Conservation (phyloP, 257 asterid species). For the Linderniella brevidens region DNA sequence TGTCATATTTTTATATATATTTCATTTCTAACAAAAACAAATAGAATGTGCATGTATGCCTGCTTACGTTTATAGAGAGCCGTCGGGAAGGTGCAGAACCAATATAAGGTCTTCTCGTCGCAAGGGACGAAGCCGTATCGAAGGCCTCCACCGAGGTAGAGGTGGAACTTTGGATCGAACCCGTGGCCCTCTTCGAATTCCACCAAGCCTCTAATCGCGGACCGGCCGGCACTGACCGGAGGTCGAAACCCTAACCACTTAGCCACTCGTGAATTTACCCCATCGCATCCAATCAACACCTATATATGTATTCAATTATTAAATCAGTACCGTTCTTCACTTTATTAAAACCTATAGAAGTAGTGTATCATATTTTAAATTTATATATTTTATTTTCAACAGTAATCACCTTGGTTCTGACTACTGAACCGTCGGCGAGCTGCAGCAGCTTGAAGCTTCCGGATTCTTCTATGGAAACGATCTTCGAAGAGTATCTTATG, state of each 20-base stretch:
- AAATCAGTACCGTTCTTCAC: no score
- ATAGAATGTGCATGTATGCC: no score
- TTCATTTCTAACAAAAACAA: no score
- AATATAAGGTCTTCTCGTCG: conserved; percentile 18
- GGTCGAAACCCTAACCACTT: conserved; percentile 29
- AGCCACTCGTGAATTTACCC: conserved; percentile 62
- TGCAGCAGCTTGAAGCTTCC: conserved; percentile 47
- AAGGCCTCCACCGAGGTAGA: conserved; percentile 22
- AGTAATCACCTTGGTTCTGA: conserved; percentile 47
- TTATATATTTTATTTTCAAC: no score
- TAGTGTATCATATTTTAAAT: no score
- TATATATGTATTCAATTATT: background rate
- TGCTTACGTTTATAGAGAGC: conserved; percentile 39
- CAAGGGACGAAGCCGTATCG: conserved; percentile 29
- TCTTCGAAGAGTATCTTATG: conserved; percentile 52
- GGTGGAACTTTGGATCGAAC: conserved; percentile 21
- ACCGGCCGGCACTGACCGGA: conserved; percentile 20
- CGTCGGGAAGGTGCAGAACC: conserved; percentile 22
- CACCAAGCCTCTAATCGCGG: conserved; percentile 19
- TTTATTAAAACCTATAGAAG: no score
- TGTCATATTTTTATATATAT: no score
- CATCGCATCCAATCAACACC: conserved; percentile 85
- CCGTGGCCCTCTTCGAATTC: conserved; percentile 18
- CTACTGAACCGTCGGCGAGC: conserved; percentile 52
- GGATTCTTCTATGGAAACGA: conserved; percentile 47